phyloP scores from a whole-genome alignment of 2,329 filamentous ascomycete genomes.

The Aspergillus fischeri region DNA sequence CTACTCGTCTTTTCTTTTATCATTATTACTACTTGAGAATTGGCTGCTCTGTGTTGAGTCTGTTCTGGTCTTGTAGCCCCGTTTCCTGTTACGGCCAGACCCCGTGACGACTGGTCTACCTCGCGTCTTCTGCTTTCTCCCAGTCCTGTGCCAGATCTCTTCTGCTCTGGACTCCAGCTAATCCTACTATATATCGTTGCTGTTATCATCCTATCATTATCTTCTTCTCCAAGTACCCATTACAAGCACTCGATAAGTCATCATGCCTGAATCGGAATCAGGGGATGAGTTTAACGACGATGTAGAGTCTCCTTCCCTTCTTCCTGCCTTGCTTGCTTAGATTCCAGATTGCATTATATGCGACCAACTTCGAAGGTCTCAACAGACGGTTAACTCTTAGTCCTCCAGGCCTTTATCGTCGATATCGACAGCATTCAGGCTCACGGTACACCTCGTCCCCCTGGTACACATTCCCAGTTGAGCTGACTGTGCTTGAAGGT shows the following conservation, averaged over 20 bases:
- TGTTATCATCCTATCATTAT: not conserved
- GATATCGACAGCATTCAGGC: constrained; percentile 64
- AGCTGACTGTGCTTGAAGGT: constrained; percentile 35
- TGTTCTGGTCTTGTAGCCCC: not conserved
- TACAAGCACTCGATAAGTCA: constrained; percentile 2
- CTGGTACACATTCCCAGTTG: not conserved
- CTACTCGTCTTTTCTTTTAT: not conserved
- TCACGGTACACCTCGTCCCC: constrained; percentile 46
- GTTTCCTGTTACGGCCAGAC: constrained; percentile 1
- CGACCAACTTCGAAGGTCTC: not conserved
- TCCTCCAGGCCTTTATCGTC: constrained; percentile 53
- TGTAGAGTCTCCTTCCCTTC: constrained; percentile 26
- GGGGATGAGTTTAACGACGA: constrained; percentile 52
- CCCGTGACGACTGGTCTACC: constrained; percentile 4
- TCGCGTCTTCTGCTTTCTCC: not conserved
- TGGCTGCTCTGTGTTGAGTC: not conserved
- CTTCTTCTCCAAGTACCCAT: not conserved
- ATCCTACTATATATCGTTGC: not conserved
- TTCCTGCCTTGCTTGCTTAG: not conserved
- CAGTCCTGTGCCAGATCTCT: not conserved
- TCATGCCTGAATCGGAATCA: constrained; percentile 51
- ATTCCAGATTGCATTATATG: not conserved
- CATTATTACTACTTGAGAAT: not conserved
- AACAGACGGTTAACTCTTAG: not conserved
- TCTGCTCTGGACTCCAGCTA: not conserved